Conservation (phyloP, 768 basidiomycete genomes). For the Mycena capillaripes region DNA sequence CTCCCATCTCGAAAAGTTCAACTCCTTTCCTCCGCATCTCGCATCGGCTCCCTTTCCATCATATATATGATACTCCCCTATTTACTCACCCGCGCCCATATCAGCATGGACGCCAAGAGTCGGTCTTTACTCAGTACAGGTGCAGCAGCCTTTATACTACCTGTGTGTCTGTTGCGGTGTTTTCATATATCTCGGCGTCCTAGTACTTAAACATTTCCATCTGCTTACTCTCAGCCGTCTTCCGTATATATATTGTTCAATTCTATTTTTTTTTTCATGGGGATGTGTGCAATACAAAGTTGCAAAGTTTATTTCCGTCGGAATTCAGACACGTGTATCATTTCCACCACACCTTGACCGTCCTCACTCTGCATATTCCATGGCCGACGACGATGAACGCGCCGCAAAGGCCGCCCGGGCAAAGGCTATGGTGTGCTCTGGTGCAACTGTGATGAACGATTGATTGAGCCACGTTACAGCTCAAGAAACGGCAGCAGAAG, state of each 20-base stretch:
- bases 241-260: conserved; percentile 37
- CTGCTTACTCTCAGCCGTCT: conserved; percentile 30
- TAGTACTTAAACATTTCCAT: conserved; percentile 31
- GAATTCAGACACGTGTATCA: conserved; percentile 32
- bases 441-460: conserved; percentile 8
- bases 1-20: conserved; percentile 35
- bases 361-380: conserved; percentile 35
- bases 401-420: conserved; percentile 88
- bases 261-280: conserved; percentile 35
- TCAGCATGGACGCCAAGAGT: conserved; percentile 67
- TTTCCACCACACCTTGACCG: background rate
- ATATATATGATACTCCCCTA: conserved; percentile 61
- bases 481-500: conserved; percentile 87
- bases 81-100: conserved; percentile 70
- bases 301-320: background rate
- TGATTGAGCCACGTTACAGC: conserved; percentile 55
- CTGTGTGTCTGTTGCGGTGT: conserved; percentile 31
- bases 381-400: conserved; percentile 80
- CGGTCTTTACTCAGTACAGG: conserved; percentile 69
- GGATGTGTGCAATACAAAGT: conserved; percentile 6
- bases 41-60: conserved; percentile 52
- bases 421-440: conserved; percentile 77
- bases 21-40: conserved; percentile 40
- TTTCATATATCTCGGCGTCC: conserved; percentile 34
- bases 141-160: conserved; percentile 51